phyloP scores from a whole-genome alignment of 2,329 filamentous ascomycete genomes.

The Verruconis gallopava region DNA sequence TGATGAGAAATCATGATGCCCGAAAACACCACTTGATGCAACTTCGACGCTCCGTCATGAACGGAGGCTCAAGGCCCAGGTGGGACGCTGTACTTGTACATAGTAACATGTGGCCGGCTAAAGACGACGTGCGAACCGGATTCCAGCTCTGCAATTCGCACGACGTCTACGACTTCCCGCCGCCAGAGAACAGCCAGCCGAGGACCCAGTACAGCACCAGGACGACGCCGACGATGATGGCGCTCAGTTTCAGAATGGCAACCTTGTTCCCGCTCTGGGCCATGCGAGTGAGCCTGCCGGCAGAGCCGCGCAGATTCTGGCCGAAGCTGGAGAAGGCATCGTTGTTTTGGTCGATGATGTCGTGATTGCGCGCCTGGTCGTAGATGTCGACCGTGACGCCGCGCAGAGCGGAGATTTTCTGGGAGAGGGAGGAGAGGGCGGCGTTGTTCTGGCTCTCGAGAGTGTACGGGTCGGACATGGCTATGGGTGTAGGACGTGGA shows the following conservation, averaged over 20 bases:
- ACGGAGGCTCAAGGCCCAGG: no score
- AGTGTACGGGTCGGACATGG: background rate
- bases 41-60: no score
- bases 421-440: constrained; percentile 77
- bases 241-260: constrained; percentile 79
- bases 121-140: no score
- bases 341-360: constrained; percentile 66
- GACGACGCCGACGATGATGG: constrained; percentile 61
- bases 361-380: constrained; percentile 81
- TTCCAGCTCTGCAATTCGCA: no score
- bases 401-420: constrained; percentile 83
- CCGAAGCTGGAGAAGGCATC: constrained; percentile 87
- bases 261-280: constrained; percentile 82
- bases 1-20: no score
- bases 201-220: constrained; percentile 57
- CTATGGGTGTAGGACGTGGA: background rate
- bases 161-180: background rate
- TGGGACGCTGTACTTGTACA: no score
- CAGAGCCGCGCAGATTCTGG: constrained; percentile 71
- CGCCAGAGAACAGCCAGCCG: constrained; percentile 3
- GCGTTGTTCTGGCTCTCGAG: constrained; percentile 70
- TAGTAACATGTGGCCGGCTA: no score
- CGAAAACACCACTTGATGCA: no score
- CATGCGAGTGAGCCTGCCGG: constrained; percentile 74
- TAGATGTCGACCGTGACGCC: constrained; percentile 96